Conservation (phyloP, 78 protist species). For the Dictyostelium discoideum region DNA sequence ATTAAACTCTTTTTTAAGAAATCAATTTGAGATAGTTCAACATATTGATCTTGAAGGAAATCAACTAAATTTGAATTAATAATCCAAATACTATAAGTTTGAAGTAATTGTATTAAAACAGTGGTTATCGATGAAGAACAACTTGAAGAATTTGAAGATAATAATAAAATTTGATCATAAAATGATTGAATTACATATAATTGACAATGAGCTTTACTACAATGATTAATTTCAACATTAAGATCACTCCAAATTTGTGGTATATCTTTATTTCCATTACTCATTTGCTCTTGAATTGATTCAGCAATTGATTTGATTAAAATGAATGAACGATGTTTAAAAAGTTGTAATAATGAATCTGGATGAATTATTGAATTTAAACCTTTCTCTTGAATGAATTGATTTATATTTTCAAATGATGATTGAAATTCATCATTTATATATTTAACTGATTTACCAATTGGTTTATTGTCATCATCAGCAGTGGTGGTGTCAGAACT, state of each 20-base stretch:
- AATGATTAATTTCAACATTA: conserved; percentile 40
- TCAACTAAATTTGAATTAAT: conserved; percentile 14
- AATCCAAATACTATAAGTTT: not conserved
- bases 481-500: not conserved
- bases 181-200: conserved; percentile 24
- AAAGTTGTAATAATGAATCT: not conserved
- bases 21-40: not conserved
- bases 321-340: conserved; percentile 39
- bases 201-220: conserved; percentile 64
- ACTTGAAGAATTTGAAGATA: not conserved
- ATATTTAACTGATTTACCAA: conserved; percentile 30
- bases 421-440: not conserved
- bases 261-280: not conserved
- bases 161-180: not conserved
- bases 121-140: not conserved
- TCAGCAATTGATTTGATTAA: not conserved
- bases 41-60: conserved; percentile 20
- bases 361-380: not conserved
- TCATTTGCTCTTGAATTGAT: conserved; percentile 28
- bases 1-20: not conserved
- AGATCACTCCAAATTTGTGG: conserved; percentile 31
- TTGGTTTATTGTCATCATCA: not conserved
- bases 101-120: conserved; percentile 26
- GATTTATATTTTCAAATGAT: not conserved
- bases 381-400: not conserved